Percentiles rank a stretch among this genome's conserved stretches.
Evolutionary conservation across 1,139 yeast genomes (phyloP).

Genomic region (Petasospora fabianii): DNA sequence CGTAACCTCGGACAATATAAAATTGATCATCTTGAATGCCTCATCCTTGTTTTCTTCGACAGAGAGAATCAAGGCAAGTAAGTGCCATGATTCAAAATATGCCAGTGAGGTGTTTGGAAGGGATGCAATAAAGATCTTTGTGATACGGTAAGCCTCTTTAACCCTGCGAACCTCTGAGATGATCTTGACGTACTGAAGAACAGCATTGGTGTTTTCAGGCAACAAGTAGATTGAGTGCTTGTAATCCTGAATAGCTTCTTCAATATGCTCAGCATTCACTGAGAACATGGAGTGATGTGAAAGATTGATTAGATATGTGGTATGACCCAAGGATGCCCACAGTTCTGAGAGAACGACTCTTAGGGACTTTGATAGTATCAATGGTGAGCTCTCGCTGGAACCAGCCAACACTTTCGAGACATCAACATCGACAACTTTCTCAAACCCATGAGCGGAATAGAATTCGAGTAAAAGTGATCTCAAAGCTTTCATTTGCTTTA

Average conservation of each 20-base stretch:
- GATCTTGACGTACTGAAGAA: constrained; percentile 34
- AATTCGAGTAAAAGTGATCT: constrained; percentile 14
- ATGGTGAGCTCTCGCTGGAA: not conserved
- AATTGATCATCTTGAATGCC: constrained; percentile 41
- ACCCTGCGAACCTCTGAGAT: constrained; percentile 33
- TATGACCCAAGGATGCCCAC: constrained; percentile 18
- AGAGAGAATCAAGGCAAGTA: constrained; percentile 48
- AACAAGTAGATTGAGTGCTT: constrained; percentile 17
- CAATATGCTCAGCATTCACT: constrained; percentile 2
- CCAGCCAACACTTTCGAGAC: constrained; percentile 3
- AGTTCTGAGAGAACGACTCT: constrained; percentile 8
- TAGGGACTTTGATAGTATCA: constrained; percentile 3
- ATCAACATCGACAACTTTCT: constrained; percentile 7
- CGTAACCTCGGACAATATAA: constrained; percentile 35
- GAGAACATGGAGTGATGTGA: constrained; percentile 13
- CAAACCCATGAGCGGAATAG: constrained; percentile 11
- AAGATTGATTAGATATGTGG: constrained; percentile 12
- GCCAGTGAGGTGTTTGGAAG: constrained; percentile 34
- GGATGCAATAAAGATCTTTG: constrained; percentile 27
- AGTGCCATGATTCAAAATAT: constrained; percentile 47
- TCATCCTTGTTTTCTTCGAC: constrained; percentile 47
- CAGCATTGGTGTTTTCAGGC: constrained; percentile 5
- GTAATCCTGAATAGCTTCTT: constrained; percentile 8
- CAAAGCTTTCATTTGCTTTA: constrained; percentile 17
- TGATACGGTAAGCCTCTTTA: constrained; percentile 33